A percentile compares a stretch with the other conserved stretches of the same genome.
phyloP scores from a whole-genome alignment of 352 stramenopile species.

The Globisporangium barbulae region DNA sequence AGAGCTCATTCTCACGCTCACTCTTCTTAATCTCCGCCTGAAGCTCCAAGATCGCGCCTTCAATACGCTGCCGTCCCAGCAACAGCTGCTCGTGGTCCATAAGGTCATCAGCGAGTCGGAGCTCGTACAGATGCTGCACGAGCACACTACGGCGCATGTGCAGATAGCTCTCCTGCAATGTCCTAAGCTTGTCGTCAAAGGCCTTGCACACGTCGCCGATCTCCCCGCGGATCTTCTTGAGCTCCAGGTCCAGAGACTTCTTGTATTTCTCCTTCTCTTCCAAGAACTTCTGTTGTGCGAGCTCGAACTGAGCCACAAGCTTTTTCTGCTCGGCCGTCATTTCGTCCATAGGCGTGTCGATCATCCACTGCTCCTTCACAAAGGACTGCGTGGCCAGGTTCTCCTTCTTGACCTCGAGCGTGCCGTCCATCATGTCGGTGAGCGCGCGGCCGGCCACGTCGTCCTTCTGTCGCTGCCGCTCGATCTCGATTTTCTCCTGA shows the following conservation, averaged over 20 bases:
- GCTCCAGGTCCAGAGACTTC: constrained; percentile 87
- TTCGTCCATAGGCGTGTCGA: constrained; percentile 67
- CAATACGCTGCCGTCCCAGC: constrained; percentile 27
- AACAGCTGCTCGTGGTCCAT: constrained; percentile 51
- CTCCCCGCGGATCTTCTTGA: constrained; percentile 82
- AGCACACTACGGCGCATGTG: constrained; percentile 42
- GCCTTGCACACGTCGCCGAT: constrained; percentile 74
- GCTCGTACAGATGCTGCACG: constrained; percentile 70
- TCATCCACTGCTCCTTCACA: constrained; percentile 87
- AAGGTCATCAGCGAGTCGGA: constrained; percentile 53
- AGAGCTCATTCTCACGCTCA: constrained; percentile 47
- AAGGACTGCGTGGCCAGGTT: constrained; percentile 50
- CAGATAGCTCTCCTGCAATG: constrained; percentile 56
- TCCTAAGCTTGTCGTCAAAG: constrained; percentile 86
- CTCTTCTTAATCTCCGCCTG: constrained; percentile 19
- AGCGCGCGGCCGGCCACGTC: constrained; percentile 79
- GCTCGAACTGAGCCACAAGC: constrained; percentile 63
- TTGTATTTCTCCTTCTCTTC: constrained; percentile 91
- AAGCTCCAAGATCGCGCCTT: constrained; percentile 22
- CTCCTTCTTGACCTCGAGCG: constrained; percentile 89
- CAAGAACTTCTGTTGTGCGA: constrained; percentile 58
- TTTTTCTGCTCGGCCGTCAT: constrained; percentile 83
- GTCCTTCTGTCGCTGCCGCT: constrained; percentile 69
- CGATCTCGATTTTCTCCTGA: constrained; percentile 28
- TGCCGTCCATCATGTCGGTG: constrained; percentile 93